These are phyloP conservation scores for Fusarium foetens DNA, from an alignment of 2,329 filamentous ascomycete genomes.

Conservation along the genomic window DNA sequence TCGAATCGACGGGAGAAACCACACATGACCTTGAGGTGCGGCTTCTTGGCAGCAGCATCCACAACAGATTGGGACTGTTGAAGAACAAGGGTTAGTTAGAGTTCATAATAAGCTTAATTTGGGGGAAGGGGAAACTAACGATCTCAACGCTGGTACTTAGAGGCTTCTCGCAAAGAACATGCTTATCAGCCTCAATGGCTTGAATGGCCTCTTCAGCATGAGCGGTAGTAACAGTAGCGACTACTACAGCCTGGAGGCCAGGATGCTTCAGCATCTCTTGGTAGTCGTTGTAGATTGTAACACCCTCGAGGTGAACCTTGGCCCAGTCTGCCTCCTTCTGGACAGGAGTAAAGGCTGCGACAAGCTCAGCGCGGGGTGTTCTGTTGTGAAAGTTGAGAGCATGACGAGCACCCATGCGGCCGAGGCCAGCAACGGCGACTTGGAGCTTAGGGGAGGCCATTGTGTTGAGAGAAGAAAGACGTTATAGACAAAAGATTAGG, in stretches of 20 bases:
- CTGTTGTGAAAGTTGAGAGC: constrained; percentile 43
- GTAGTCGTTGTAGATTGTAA: constrained; percentile 40
- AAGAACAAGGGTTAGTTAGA: not conserved
- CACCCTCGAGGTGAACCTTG: constrained; percentile 36
- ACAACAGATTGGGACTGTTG: constrained; percentile 68
- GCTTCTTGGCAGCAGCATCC: constrained; percentile 63
- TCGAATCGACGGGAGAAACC: constrained; percentile 64
- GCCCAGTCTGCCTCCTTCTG: constrained; percentile 43
- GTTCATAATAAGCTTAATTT: not conserved
- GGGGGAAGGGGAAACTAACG: constrained; percentile 50
- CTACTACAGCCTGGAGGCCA: constrained; percentile 41
- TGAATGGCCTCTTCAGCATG: constrained; percentile 44
- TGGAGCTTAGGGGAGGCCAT: constrained; percentile 42
- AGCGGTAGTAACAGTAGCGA: constrained; percentile 43
- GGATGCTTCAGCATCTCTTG: constrained; percentile 44
- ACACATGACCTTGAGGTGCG: constrained; percentile 71
- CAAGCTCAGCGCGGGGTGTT: constrained; percentile 40
- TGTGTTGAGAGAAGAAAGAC: not conserved
- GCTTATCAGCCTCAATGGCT: constrained; percentile 43
- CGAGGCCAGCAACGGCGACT: constrained; percentile 41
- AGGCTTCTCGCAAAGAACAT: constrained; percentile 44
- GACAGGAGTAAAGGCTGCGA: constrained; percentile 42
- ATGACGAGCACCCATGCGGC: constrained; percentile 44
- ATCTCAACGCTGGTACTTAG: constrained; percentile 57
- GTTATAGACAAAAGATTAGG: not conserved